Evolutionary conservation across 257 asterid genomes (phyloP).

Genomic region (Leptodermis oblonga): DNA sequence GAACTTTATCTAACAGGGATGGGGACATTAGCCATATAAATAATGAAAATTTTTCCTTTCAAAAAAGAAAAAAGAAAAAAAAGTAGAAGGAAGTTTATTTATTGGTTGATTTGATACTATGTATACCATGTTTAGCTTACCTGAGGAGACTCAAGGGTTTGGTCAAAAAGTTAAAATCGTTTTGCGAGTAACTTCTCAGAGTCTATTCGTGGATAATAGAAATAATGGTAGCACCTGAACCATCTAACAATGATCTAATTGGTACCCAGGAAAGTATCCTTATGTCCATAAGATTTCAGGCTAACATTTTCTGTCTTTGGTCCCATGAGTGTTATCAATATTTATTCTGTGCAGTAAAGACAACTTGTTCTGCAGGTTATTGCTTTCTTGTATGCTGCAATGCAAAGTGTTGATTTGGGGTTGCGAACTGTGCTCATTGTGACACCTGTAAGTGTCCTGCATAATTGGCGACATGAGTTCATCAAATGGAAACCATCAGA

Average conservation of each 20-base stretch:
- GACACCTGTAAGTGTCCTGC: conserved; percentile 92
- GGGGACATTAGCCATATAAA: not conserved
- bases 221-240: not conserved
- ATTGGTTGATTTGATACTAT: not conserved
- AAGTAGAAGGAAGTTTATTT: not conserved
- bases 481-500: conserved; percentile 91
- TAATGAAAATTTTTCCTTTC: not conserved
- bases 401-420: conserved; percentile 84
- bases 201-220: not conserved
- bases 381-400: conserved; percentile 85
- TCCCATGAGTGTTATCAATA: not conserved
- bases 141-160: not conserved
- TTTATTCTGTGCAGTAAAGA: conserved; percentile 17
- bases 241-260: not conserved
- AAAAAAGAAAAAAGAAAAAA: too few relatives aligned
- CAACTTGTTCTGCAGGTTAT: conserved; percentile 56
- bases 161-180: not conserved
- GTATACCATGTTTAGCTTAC: not conserved
- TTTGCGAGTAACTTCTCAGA: not conserved
- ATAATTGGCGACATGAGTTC: conserved; percentile 92
- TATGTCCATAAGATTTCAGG: not conserved
- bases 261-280: conserved; percentile 7
- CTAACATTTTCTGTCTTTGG: not conserved
- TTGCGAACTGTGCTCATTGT: conserved; percentile 84
- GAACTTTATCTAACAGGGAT: not conserved